phyloP scores from a whole-genome alignment of 192 early-diverging fungal genomes.

The Diversispora eburnea region DNA sequence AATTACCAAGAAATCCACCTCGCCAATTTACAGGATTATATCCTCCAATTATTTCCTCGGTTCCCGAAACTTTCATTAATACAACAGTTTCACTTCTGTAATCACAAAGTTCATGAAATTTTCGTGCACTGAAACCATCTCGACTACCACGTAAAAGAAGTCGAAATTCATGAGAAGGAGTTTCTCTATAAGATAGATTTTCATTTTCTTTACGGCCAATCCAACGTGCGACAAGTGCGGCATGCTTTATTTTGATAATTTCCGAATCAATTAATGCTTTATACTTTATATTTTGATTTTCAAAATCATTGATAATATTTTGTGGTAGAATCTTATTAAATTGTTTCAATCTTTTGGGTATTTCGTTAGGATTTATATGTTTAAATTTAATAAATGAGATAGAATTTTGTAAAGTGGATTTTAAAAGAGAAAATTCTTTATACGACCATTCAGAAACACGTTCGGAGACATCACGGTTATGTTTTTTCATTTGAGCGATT shows the following conservation, averaged over 20 bases:
- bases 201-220: constrained; percentile 13
- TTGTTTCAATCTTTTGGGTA: neutral
- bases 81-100: constrained; percentile 12
- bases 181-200: neutral
- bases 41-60: constrained; percentile 13
- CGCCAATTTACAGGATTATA: constrained; percentile 19
- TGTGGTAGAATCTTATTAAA: neutral
- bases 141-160: constrained; percentile 17
- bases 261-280: constrained; percentile 15
- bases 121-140: constrained; percentile 9
- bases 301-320: neutral
- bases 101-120: constrained; percentile 15
- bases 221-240: constrained; percentile 7
- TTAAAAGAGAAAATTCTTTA: neutral
- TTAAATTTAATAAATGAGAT: neutral
- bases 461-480: neutral
- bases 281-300: neutral
- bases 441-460: neutral
- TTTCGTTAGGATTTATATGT: constrained; percentile 5
- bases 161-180: neutral
- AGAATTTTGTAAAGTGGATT: neutral
- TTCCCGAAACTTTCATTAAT: neutral
- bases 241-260: constrained; percentile 18
- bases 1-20: constrained; percentile 8
- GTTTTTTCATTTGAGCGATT: neutral